Evolutionary conservation across 371 early-diverging fungal species (phyloP).

Genomic region (Zancudomyces culisetae): DNA sequence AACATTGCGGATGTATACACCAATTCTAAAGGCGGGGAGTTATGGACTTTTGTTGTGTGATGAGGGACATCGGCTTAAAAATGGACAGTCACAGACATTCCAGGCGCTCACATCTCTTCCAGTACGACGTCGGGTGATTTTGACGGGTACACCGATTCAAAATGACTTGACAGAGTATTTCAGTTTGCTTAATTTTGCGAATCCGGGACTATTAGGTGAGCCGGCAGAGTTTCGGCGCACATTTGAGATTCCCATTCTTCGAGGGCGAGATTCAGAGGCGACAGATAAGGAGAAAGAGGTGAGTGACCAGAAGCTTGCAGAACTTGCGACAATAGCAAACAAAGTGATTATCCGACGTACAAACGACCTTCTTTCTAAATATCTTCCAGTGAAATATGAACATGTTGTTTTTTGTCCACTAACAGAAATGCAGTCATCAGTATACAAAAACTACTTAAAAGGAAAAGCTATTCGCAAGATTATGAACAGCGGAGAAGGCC

Average conservation of each 20-base stretch:
- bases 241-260: slow-evolving; percentile 77
- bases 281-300: slow-evolving; percentile 53
- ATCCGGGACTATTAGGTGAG: slow-evolving; percentile 88
- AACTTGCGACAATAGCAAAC: slow-evolving; percentile 68
- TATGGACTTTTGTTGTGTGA: slow-evolving; percentile 91
- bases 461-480: slow-evolving; percentile 58
- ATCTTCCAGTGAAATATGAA: slow-evolving; percentile 86
- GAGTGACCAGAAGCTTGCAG: slow-evolving; percentile 70
- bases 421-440: slow-evolving; percentile 46
- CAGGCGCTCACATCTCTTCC: slow-evolving; percentile 62
- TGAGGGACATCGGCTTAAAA: slow-evolving; percentile 95
- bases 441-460: slow-evolving; percentile 60
- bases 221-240: slow-evolving; percentile 73
- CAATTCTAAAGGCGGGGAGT: slow-evolving; percentile 47
- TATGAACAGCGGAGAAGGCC: slow-evolving; percentile 27
- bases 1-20: slow-evolving; percentile 62
- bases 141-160: slow-evolving; percentile 97
- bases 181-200: slow-evolving; percentile 79
- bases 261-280: slow-evolving; percentile 87
- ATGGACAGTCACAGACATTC: slow-evolving; percentile 68
- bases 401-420: slow-evolving; percentile 89
- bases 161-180: slow-evolving; percentile 94
- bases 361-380: slow-evolving; percentile 85
- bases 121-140: slow-evolving; percentile 70
- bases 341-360: slow-evolving; percentile 90